These are phyloP conservation scores for Ramaria rubella DNA, from an alignment of 768 basidiomycete genomes.

Conservation along the genomic window DNA sequence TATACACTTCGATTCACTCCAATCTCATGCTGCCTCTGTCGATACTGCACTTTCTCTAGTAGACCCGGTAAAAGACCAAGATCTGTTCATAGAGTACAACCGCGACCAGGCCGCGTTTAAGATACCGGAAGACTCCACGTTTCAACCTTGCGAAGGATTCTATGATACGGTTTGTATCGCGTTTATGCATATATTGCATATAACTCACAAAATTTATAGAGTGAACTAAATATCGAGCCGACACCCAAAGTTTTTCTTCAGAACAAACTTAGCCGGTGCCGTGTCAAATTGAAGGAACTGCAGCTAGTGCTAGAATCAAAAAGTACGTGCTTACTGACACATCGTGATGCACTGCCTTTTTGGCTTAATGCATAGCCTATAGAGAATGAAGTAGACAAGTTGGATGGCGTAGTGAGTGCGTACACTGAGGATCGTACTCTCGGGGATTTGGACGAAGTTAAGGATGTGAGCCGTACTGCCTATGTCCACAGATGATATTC, in stretches of 20 bases:
- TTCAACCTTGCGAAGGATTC: constrained; percentile 66
- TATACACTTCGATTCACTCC: constrained; percentile 53
- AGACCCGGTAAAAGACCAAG: constrained; percentile 55
- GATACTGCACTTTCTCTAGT: constrained; percentile 46
- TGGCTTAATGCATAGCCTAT: constrained; percentile 10
- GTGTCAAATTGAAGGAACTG: constrained; percentile 58
- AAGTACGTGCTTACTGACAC: constrained; percentile 37
- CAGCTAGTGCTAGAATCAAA: constrained; percentile 51
- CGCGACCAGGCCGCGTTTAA: constrained; percentile 47
- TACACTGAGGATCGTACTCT: constrained; percentile 43
- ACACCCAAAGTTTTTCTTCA: constrained; percentile 74
- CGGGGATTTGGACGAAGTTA: constrained; percentile 51
- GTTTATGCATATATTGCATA: background rate
- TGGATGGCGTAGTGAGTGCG: constrained; percentile 38
- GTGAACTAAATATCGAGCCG: constrained; percentile 56
- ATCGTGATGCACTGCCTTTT: background rate
- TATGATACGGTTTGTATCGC: constrained; percentile 61
- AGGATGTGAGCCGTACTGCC: constrained; percentile 38
- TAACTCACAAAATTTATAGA: constrained; percentile 29
- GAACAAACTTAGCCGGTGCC: constrained; percentile 60
- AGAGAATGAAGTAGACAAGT: constrained; percentile 54
- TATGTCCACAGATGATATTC: background rate
- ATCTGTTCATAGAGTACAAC: constrained; percentile 68
- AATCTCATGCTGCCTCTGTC: constrained; percentile 40
- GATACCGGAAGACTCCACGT: constrained; percentile 59